These are phyloP conservation scores for Cercophora samala DNA, from an alignment of 495 filamentous ascomycete species.

Conservation along the genomic window DNA sequence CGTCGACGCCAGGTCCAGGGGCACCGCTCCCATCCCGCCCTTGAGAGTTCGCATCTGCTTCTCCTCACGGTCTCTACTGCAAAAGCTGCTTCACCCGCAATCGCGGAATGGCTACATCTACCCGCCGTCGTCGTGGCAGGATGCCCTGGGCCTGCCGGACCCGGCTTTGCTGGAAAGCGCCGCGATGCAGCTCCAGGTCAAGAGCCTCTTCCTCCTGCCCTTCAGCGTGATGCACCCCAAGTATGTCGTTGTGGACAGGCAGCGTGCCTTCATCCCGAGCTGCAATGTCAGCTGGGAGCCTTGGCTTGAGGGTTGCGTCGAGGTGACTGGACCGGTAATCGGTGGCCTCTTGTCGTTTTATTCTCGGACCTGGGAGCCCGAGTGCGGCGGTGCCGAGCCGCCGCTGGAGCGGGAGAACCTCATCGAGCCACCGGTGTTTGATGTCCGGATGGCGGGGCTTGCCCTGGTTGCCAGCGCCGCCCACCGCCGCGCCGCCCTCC, in stretches of 20 bases:
- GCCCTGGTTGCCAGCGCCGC: conserved; percentile 19
- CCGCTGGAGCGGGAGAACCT: background rate
- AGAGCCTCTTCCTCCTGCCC: conserved; percentile 67
- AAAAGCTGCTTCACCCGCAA: conserved; percentile 66
- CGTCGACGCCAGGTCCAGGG: conserved; percentile 19
- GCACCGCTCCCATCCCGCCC: conserved; percentile 7
- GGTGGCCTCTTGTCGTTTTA: conserved; percentile 58
- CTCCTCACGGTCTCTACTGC: conserved; percentile 61
- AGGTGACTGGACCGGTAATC: conserved; percentile 55
- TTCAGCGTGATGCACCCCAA: conserved; percentile 78
- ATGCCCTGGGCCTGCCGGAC: conserved; percentile 57
- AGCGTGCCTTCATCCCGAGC: conserved; percentile 58
- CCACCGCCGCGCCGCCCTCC: conserved; percentile 13
- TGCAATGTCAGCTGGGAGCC: conserved; percentile 74
- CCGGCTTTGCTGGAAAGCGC: conserved; percentile 44
- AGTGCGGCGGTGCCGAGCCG: conserved; percentile 12
- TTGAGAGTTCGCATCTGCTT: conserved; percentile 44
- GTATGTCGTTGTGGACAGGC: conserved; percentile 66
- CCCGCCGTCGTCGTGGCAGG: conserved; percentile 52
- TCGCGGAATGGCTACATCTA: conserved; percentile 55
- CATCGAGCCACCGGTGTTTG: background rate
- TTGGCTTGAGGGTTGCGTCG: conserved; percentile 70
- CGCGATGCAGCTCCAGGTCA: conserved; percentile 61
- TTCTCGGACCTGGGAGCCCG: conserved; percentile 51
- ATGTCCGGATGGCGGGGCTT: conserved; percentile 14